Evolutionary conservation across 2,329 filamentous ascomycete genomes (phyloP), one percentile per base, ranked within the genome.

Genomic region (Colletotrichum endophyticum): DNA sequence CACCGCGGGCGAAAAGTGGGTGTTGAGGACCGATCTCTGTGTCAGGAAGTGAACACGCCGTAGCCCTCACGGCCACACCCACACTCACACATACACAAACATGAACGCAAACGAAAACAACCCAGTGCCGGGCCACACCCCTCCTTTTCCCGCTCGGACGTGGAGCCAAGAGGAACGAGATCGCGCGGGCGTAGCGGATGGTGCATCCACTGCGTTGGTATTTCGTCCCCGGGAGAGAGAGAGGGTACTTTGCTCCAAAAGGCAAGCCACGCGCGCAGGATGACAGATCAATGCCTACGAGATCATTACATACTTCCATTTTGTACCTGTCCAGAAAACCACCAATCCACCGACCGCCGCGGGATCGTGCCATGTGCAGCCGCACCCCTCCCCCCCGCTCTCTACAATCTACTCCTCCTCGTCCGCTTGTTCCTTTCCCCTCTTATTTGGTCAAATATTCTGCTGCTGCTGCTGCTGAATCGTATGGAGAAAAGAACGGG

Each of bases 1-100:
- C 1, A 90, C 87, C 2, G 89, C 90, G 57, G 96, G 96, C 12
- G 95, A 98, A 86, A 98, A 98, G 85, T 98, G 96, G 96, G 93
- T 98, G 76, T 90, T 98, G 76, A 89, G 96, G 79, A 98, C 94
- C 78, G 96, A 98, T 87, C 85, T 98, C 57, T 95, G 94, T 81
- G 89, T 96, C 16, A 88, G 84, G 78, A 87, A 89, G 77, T 13
- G 16, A 27, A 49, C 44, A 49, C 44, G 44, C 44, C 44, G 44
- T 11, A 13, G 44, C 44, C 19, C 44, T 49, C 44, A 22, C 19
- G 44, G 44, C 44, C 44, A 49, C 44, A 49, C 44, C 44, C 44
- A 49, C 44, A 49, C 44, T 12, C 19, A n/a, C 44, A 44, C 19
- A 44, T 49, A 49, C 44, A 49, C n/a, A 59, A 59, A 61, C 25